Base-by-base conservation (phyloP, 1,139 yeast species). In the Blastobotrys indianensis region DNA sequence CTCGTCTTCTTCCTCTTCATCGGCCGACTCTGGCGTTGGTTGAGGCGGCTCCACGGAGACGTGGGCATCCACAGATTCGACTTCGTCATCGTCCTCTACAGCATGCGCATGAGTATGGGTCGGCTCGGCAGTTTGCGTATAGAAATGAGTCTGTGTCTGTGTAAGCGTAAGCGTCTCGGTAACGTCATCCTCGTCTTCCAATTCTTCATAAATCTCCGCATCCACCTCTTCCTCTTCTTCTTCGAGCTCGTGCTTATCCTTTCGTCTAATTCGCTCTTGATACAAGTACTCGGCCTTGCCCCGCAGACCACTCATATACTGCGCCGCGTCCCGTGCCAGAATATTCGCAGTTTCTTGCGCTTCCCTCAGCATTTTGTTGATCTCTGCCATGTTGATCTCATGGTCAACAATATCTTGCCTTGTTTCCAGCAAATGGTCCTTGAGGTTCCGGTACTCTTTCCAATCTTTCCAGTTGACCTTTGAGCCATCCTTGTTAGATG, bases 211-310 rank as follows among this genome's bases (percentile, higher is more conserved):
- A 36, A 60, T 45, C 16, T 54, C 56, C 28, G 61, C 61, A 29
- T 60, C 53, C 28, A 57, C 63, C 31, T 47, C 51, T 29, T 46
- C 49, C 11, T 52, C 58, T n/a, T 42, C 48, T 28, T 38, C 40
- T 37, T 54, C 51, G n/a, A n/a, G n/a, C 9, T 41, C 49, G 34
- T 49, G 23, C 35, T 51, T 43, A 7, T 39, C 37, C 32, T 49
- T 49, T 37, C 51, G 50, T 37, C 38, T 44, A 10, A 52, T 33
- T 13, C 94, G 77, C 50, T 71, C 68, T 66, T 87, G 96, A 63
- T 85, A 83, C 13, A 83, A 82, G 38, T 85, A 67, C 59, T 88
- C 90, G 15, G 95, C 94, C 62, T 81, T 77, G 11, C 94, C 90
- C 58, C 96, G 75, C 49, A 83, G 71, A 44, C 85, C 75, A 49